Percentiles rank a stretch among this genome's conserved stretches.
phyloP scores from a whole-genome alignment of 345 rosid species.

The Pistacia integerrima region DNA sequence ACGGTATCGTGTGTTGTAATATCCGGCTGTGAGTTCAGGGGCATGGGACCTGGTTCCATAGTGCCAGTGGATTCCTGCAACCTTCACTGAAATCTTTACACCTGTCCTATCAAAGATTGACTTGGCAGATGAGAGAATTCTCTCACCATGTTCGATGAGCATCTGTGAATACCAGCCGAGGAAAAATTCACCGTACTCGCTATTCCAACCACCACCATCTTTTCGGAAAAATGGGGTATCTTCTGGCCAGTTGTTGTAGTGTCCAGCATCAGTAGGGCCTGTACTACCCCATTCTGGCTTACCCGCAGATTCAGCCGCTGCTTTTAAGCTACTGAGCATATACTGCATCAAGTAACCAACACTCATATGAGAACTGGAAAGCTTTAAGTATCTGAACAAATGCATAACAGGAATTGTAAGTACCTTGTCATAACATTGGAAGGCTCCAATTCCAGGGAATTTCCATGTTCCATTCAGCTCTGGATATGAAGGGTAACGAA shows the following conservation, averaged over 20 bases:
- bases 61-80: conserved; percentile 99
- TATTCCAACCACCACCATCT: conserved; percentile 87
- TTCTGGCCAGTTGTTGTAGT: conserved; percentile 96
- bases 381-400: neutral
- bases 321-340: conserved; percentile 75
- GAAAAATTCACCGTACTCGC: conserved; percentile 85
- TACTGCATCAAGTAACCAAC: conserved; percentile 51
- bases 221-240: conserved; percentile 81
- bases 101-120: conserved; percentile 46
- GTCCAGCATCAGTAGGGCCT: conserved; percentile 97
- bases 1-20: conserved; percentile 83
- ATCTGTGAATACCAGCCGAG: conserved; percentile 90
- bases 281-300: conserved; percentile 95
- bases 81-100: conserved; percentile 78
- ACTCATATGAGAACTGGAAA: neutral
- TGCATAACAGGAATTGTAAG: neutral
- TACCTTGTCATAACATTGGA: conserved; percentile 96
- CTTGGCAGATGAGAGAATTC: conserved; percentile 69
- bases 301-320: conserved; percentile 86
- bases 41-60: conserved; percentile 94
- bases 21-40: conserved; percentile 98
- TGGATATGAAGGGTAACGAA: conserved; percentile 90
- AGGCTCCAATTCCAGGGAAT: conserved; percentile 98
- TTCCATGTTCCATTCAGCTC: conserved; percentile 88
- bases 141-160: conserved; percentile 81